Percentiles rank a stretch among this genome's conserved stretches.
These are phyloP conservation scores for Priceomyces castillae DNA, from an alignment of 805 yeast genomes.

Conservation along the genomic window DNA sequence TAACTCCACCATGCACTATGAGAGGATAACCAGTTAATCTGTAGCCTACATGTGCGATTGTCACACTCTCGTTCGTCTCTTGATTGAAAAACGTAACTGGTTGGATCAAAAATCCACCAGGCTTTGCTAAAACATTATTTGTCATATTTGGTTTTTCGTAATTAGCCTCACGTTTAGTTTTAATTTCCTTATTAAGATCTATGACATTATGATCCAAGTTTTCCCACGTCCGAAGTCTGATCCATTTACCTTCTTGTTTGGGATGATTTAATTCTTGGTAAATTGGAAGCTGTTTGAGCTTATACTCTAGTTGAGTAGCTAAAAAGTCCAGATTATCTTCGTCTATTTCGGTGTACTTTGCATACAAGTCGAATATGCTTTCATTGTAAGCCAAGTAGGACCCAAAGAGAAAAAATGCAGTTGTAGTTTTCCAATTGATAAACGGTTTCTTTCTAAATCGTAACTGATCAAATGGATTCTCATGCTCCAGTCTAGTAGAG, in stretches of 20 bases:
- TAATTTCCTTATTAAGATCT: slow-evolving; percentile 17
- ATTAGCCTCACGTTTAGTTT: slow-evolving; percentile 14
- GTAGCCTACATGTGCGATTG: slow-evolving; percentile 75
- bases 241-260: slow-evolving; percentile 48
- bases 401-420: slow-evolving; percentile 20
- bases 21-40: slow-evolving; percentile 84
- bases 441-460: slow-evolving; percentile 22
- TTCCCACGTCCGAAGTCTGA: slow-evolving; percentile 43
- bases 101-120: slow-evolving; percentile 77
- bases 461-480: slow-evolving; percentile 32
- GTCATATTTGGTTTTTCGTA: slow-evolving; percentile 21
- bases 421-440: slow-evolving; percentile 29
- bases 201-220: slow-evolving; percentile 37
- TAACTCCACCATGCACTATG: slow-evolving; percentile 82
- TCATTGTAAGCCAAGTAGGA: slow-evolving; percentile 26
- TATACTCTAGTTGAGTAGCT: slow-evolving; percentile 42
- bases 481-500: slow-evolving; percentile 27
- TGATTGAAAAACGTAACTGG: slow-evolving; percentile 67
- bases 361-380: slow-evolving; percentile 23
- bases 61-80: slow-evolving; percentile 54
- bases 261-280: slow-evolving; percentile 47
- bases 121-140: slow-evolving; percentile 53
- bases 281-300: slow-evolving; percentile 49
- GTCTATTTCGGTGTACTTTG: slow-evolving; percentile 18
- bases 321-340: slow-evolving; percentile 21